A percentile compares a stretch with the other conserved stretches of the same genome.
These are phyloP conservation scores for Plasmodiophora brassicae DNA, from an alignment of 208 protist species.

Conservation along the genomic window DNA sequence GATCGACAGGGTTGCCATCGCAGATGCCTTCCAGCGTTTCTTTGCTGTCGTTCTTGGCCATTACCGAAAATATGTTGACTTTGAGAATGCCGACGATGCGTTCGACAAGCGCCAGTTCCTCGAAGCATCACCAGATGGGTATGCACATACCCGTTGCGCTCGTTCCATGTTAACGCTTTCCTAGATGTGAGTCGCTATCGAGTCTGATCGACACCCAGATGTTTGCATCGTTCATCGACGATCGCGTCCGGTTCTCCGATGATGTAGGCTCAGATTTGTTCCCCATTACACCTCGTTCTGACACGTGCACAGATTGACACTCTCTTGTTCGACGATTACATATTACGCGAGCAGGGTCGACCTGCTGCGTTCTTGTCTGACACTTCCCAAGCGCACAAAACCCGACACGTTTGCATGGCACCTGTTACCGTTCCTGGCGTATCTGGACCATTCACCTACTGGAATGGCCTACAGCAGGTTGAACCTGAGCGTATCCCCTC, in stretches of 20 bases:
- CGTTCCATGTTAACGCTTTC: neutral
- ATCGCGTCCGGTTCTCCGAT: neutral
- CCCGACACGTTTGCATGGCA: neutral
- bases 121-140: neutral
- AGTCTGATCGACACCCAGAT: neutral
- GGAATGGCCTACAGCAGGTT: too few species aligned
- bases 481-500: neutral
- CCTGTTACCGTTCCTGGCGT: too few species aligned
- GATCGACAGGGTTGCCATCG: neutral
- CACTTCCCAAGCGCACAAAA: constrained; percentile 9
- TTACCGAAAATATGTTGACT: neutral
- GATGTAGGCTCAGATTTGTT: too few species aligned
- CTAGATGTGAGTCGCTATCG: neutral
- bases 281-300: too few species aligned
- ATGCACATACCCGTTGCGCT: neutral
- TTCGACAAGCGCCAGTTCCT: neutral
- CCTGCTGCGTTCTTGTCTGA: neutral
- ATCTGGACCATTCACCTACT: too few species aligned
- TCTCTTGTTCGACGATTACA: constrained; percentile 7
- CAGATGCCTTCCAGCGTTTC: neutral
- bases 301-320: too few species aligned
- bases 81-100: neutral
- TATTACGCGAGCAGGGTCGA: neutral
- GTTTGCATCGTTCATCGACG: constrained; percentile 26
- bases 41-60: neutral